Percentiles rank a stretch among this genome's conserved stretches.
phyloP scores from a whole-genome alignment of 306 rosid genomes.

The Fragaria ananassa region DNA sequence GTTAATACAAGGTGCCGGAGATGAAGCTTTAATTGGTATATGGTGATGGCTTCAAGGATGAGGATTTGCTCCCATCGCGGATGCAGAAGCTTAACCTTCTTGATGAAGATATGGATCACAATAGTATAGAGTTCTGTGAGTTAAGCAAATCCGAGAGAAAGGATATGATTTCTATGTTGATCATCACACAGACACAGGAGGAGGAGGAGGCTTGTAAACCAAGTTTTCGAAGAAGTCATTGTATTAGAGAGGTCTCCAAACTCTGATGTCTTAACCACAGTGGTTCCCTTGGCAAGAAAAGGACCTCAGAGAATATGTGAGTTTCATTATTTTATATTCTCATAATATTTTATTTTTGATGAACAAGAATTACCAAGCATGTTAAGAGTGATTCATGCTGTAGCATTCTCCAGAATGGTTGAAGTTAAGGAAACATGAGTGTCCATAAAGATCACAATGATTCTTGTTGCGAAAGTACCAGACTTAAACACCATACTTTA shows the following conservation, averaged over 20 bases:
- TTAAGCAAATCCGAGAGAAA: no score
- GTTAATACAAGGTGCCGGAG: not conserved
- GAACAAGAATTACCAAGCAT: not conserved
- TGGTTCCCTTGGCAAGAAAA: slow-evolving; percentile 45
- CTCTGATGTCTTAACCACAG: slow-evolving; percentile 37
- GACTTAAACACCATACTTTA: not conserved
- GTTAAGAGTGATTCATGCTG: not conserved
- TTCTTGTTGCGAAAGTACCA: not conserved
- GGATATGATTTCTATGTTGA: no score
- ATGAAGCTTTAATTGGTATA: not conserved
- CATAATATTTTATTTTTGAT: not conserved
- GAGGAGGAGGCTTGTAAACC: slow-evolving; percentile 44
- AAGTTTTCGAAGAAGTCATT: slow-evolving; percentile 52
- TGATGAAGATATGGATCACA: no score
- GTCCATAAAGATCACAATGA: not conserved
- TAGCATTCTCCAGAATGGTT: not conserved
- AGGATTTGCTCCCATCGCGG: not conserved
- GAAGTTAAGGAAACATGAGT: not conserved
- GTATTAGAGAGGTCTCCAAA: slow-evolving; percentile 64
- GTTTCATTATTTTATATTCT: no score
- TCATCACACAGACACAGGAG: no score
- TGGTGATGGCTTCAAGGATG: not conserved
- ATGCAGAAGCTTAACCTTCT: no score
- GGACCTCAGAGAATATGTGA: slow-evolving; percentile 35
- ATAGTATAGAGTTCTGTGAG: no score